Conservation (phyloP, 371 early-diverging fungal genomes). For the Lichtheimia ornata region DNA sequence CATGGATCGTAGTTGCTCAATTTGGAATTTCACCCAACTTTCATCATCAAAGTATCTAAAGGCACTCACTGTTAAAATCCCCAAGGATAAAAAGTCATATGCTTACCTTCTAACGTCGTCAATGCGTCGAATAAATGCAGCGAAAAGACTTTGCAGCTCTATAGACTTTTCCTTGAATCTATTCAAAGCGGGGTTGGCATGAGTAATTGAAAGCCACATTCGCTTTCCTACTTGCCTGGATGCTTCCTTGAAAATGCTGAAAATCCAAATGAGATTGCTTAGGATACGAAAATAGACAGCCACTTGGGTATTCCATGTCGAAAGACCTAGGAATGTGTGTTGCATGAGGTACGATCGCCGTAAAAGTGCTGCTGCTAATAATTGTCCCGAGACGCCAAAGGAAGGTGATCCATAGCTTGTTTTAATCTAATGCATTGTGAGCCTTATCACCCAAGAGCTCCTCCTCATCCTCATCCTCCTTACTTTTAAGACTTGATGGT, state of each 20-base stretch:
- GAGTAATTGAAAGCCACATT: too few relatives aligned
- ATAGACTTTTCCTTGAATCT: not conserved
- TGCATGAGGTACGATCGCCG: slow-evolving; percentile 65
- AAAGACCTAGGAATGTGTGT: slow-evolving; percentile 62
- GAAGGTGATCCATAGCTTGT: slow-evolving; percentile 43
- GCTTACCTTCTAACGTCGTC: slow-evolving; percentile 27
- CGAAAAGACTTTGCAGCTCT: slow-evolving; percentile 31
- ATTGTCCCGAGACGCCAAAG: slow-evolving; percentile 44
- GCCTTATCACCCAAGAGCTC: not conserved
- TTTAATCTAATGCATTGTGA: slow-evolving; percentile 23
- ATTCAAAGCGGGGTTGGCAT: too few relatives aligned
- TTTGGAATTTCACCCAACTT: not conserved
- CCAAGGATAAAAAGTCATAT: not conserved
- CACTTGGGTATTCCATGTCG: slow-evolving; percentile 38
- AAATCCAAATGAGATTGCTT: slow-evolving; percentile 57
- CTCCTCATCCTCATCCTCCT: too few relatives aligned
- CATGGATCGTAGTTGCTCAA: slow-evolving; percentile 1
- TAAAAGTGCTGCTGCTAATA: slow-evolving; percentile 42
- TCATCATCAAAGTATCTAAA: slow-evolving; percentile 4
- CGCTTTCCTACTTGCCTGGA: slow-evolving; percentile 29
- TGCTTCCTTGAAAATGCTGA: slow-evolving; percentile 53
- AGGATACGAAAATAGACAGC: slow-evolving; percentile 52
- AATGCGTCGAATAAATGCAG: slow-evolving; percentile 34
- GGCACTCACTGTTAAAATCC: not conserved
- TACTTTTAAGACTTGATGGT: slow-evolving; percentile 39